Conservation (phyloP, 768 basidiomycete genomes). For the Chalciporus pseudorubinellus region DNA sequence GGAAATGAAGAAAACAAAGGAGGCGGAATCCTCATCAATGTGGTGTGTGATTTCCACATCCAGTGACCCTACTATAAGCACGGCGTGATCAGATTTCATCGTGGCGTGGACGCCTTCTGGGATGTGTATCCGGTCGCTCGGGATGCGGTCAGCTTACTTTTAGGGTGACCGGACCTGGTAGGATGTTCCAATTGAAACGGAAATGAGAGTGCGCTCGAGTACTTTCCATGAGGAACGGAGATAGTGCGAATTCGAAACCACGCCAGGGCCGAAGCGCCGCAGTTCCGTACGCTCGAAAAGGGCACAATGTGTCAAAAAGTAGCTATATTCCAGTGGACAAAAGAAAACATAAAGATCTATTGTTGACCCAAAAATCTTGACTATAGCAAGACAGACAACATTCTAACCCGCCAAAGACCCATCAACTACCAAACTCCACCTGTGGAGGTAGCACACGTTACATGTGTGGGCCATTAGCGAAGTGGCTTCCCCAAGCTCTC, state of each 20-base stretch:
- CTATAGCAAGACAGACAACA: conserved; percentile 32
- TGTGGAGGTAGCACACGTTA: conserved; percentile 21
- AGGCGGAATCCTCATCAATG: not conserved
- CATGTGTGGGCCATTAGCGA: conserved; percentile 16
- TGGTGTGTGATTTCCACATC: conserved; percentile 2
- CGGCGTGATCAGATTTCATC: not conserved
- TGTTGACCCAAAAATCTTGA: conserved; percentile 26
- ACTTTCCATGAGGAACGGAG: conserved; percentile 6
- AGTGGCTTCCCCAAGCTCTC: conserved; percentile 25
- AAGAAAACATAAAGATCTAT: conserved; percentile 7
- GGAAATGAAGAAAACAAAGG: conserved; percentile 11
- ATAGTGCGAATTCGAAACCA: not conserved
- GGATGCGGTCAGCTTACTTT: not conserved
- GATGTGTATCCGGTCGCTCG: not conserved
- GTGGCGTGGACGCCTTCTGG: not conserved
- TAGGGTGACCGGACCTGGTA: too few species aligned
- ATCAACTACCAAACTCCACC: conserved; percentile 29
- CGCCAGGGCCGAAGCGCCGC: conserved; percentile 3
- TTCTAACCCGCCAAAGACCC: conserved; percentile 7
- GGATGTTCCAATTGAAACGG: not conserved
- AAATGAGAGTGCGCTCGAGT: not conserved
- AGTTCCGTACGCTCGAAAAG: too few species aligned
- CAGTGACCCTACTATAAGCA: conserved; percentile 8
- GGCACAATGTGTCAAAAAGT: too few species aligned
- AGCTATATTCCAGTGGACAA: conserved; percentile 2